Evolutionary conservation across 1,284 basidiomycete genomes (phyloP).

Genomic region (Ceratobasidium sp.): DNA sequence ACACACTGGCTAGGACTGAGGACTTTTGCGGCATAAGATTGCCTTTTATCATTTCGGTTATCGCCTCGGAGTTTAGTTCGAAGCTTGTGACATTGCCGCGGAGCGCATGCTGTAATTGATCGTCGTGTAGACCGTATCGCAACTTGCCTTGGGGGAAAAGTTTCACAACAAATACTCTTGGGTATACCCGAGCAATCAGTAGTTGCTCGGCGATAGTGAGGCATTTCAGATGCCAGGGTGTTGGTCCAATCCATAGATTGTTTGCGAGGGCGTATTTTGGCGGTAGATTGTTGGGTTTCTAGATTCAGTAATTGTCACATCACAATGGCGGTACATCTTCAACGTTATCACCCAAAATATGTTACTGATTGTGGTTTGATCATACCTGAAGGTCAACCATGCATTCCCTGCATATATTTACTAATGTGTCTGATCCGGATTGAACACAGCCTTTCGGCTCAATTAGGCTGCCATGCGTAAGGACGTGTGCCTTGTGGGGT

Average conservation of each 20-base stretch:
- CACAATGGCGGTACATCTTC: too few species aligned
- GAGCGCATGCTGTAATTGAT: constrained; percentile 54
- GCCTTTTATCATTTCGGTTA: constrained; percentile 56
- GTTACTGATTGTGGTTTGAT: too few species aligned
- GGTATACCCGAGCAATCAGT: constrained; percentile 53
- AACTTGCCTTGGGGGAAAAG: constrained; percentile 53
- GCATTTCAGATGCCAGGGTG: constrained; percentile 52
- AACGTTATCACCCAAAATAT: too few species aligned
- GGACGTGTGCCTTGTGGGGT: neutral
- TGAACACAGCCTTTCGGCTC: neutral
- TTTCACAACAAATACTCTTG: constrained; percentile 56
- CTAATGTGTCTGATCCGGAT: neutral
- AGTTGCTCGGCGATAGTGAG: constrained; percentile 56
- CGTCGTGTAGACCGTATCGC: constrained; percentile 48
- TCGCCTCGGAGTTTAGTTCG: constrained; percentile 51
- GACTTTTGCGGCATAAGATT: constrained; percentile 56
- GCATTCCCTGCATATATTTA: neutral
- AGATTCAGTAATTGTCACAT: too few species aligned
- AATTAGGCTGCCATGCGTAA: neutral
- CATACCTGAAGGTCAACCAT: neutral
- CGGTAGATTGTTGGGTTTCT: neutral
- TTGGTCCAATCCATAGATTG: constrained; percentile 57
- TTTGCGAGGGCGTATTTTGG: constrained; percentile 56
- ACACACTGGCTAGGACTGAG: constrained; percentile 54
- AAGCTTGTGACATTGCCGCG: constrained; percentile 58